Percentiles rank a stretch among this genome's conserved stretches.
Evolutionary conservation across 306 rosid genomes (phyloP).

Genomic region (Cucumis hystrix): DNA sequence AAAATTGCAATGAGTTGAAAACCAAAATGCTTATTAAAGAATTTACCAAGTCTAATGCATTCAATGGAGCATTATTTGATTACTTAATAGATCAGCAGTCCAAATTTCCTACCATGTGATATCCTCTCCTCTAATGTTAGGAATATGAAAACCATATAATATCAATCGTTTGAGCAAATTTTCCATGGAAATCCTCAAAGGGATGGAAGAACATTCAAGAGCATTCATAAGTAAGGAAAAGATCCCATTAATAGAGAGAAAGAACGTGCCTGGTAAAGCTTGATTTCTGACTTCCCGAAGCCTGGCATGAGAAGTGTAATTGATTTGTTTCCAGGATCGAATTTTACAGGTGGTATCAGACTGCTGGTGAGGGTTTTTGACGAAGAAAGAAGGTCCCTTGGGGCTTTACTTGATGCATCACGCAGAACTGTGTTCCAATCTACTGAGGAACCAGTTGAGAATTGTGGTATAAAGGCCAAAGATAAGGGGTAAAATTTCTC

Average conservation of each 20-base stretch:
- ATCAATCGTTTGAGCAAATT: neutral
- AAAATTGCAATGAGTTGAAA: neutral
- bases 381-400: constrained; percentile 41
- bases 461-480: constrained; percentile 47
- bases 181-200: neutral
- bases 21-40: neutral
- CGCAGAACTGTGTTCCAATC: constrained; percentile 45
- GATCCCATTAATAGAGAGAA: neutral
- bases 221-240: neutral
- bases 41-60: neutral
- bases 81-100: neutral
- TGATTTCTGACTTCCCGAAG: constrained; percentile 86
- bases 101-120: neutral
- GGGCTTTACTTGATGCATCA: constrained; percentile 26
- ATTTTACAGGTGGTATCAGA: constrained; percentile 36
- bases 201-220: neutral
- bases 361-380: constrained; percentile 24
- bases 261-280: constrained; percentile 64
- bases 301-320: constrained; percentile 90
- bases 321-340: constrained; percentile 44
- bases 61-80: neutral
- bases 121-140: neutral
- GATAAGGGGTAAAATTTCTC: constrained; percentile 52
- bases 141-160: neutral
- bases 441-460: constrained; percentile 21